These are phyloP conservation scores for Stephanodiscus triporus DNA, from an alignment of 108 stramenopile species.

Conservation along the genomic window DNA sequence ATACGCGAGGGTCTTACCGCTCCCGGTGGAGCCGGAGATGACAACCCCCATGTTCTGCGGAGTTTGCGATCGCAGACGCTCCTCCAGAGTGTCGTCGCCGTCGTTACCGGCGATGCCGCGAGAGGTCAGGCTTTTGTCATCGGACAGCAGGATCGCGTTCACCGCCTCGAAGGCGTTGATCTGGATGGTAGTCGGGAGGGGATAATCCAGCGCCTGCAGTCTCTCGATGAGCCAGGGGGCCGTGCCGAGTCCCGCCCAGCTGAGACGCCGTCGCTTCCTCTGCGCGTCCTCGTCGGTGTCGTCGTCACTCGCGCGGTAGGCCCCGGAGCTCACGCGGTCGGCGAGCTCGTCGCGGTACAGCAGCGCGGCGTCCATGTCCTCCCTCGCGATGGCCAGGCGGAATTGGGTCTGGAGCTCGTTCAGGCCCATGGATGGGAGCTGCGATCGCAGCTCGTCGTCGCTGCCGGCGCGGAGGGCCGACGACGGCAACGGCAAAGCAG, in stretches of 20 bases:
- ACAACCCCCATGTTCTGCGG: slow-evolving; percentile 72
- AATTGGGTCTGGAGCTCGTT: slow-evolving; percentile 86
- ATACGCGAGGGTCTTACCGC: slow-evolving; percentile 83
- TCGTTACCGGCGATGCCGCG: slow-evolving; percentile 18
- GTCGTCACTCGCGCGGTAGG: slow-evolving; percentile 24
- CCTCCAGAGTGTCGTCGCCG: slow-evolving; percentile 65
- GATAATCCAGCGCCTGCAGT: slow-evolving; percentile 69
- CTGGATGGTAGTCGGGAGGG: slow-evolving; percentile 87
- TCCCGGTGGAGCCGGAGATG: slow-evolving; percentile 55
- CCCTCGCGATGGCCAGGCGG: slow-evolving; percentile 60
- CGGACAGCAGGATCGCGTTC: slow-evolving; percentile 60
- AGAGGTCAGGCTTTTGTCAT: not conserved
- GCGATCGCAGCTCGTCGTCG: slow-evolving; percentile 11
- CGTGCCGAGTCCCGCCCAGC: slow-evolving; percentile 80
- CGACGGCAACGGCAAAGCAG: slow-evolving; percentile 7
- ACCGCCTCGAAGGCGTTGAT: slow-evolving; percentile 86
- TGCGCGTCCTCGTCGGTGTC: slow-evolving; percentile 40
- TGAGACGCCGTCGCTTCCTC: slow-evolving; percentile 52
- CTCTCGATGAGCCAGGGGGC: slow-evolving; percentile 85
- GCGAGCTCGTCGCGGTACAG: slow-evolving; percentile 65
- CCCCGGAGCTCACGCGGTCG: slow-evolving; percentile 49
- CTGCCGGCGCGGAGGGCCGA: not conserved
- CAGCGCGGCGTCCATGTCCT: slow-evolving; percentile 75
- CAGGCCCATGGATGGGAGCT: slow-evolving; percentile 68
- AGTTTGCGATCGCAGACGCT: slow-evolving; percentile 29